Evolutionary conservation across 768 basidiomycete species (phyloP), one percentile per base, ranked within the genome.

Genomic region (Hortiboletus campestris): DNA sequence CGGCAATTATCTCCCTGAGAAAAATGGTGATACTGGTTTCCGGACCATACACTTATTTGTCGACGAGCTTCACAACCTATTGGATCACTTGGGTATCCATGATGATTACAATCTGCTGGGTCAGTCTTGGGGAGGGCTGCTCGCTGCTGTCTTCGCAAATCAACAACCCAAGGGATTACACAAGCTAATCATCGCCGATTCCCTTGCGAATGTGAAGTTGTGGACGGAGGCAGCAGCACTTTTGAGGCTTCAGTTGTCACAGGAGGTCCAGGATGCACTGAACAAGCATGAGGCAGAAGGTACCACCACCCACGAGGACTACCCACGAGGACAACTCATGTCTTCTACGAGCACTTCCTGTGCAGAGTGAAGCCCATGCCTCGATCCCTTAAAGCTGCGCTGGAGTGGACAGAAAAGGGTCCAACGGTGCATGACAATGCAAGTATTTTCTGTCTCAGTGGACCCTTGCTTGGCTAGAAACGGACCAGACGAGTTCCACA

Each of bases 11-110:
- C 71, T 83, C 19, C 77, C 65, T 10, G 78, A 83, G 56, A 83
- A 80, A 59, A 72, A 63, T 7, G 72, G 70, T 14, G 73, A 76
- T 32, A 57, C 63, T 2, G 38, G 40, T 13, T 84, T 85, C 69
- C 83, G 81, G 81, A 80, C 73, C 17, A 63, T 70, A 29, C 64
- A 76, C 50, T 72, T 84, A 6, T 83, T 83, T 70, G 66, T 80
- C 58, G 72, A 79, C 56, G 79, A 85, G 67, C 75, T 84, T 42
- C 67, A 77, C 51, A 76, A 73, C 63, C 66, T 84, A 10, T 58
- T 84, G 43, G 32, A 48, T 16, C 74, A 81, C 64, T 69, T 84
- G 46, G 74, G 67, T 2, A 75, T 83, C 53, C 57, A 76, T 28
- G 76, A 75, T 38, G 64, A 70, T 31, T 84, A 78, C 60, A 65